Base-by-base conservation (phyloP, 345 rosid genomes). In the Noccaea bulbosa region DNA sequence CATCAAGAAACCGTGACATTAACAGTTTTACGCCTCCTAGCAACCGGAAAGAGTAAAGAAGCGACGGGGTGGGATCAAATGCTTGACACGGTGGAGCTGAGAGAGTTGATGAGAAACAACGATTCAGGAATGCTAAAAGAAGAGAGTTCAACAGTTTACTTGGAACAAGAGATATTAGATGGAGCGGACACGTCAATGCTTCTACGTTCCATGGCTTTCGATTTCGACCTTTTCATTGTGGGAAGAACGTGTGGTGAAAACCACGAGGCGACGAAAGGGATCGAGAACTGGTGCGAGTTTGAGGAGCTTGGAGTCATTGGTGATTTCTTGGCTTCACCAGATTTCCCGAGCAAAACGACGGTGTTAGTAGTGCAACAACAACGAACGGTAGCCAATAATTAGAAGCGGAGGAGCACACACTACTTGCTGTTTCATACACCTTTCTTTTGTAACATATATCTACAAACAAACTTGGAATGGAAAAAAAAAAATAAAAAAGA, bases 301-400 rank as follows among this genome's bases (percentile, higher is more conserved):
- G 86, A 86, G 0, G 91, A 88, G 73, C 79, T 88, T 33, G 93
- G 93, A 9, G 15, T 77, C 14, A 40, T 88, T 9, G 87, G 91
- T 12, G 93, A 88, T 68, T 52, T 83, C 41, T 74, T 86, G 63
- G 83, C 88, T 11, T 82, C 90, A 0, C 64, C 71, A 0, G 90
- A 88, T 72, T 65, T 73, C 8, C 74, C 69, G 1, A 67, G 81
- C 62, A 72, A 67, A 55, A 69, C 78, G 0, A 72, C 81, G 6
- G 78, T 78, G 14, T 72, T 77, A 62, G 47, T 77, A 46, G 64
- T 77, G 43, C 80, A 77, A 59, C 80, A 77, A 38, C 80, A 77
- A 49, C 72, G 79, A 69, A 16, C 65, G 1, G 66, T 62, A 54
- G 60, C 33, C 6, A 67, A 59, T 11, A 12, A 45, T 22, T 75